A percentile compares a stretch with the other conserved stretches of the same genome.
phyloP scores from a whole-genome alignment of 2,329 filamentous ascomycete species.

The Penicillium sp. region DNA sequence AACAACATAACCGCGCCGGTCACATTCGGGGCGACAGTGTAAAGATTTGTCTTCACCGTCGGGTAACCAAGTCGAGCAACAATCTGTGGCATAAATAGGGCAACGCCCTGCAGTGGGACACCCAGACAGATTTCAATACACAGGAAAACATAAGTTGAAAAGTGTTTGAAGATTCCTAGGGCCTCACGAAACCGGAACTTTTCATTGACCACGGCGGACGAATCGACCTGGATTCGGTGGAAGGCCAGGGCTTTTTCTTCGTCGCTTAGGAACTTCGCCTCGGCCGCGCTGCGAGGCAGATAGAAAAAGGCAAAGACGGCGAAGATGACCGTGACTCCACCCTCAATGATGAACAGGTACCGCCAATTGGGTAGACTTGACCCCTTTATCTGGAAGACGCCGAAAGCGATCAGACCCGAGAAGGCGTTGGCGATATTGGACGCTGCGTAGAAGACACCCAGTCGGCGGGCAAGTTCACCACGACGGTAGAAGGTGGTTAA shows the following conservation, averaged over 20 bases:
- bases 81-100: constrained; percentile 64
- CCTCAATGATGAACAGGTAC: constrained; percentile 62
- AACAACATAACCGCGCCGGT: constrained; percentile 74
- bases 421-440: constrained; percentile 74
- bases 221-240: constrained; percentile 76
- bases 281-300: constrained; percentile 66
- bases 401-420: constrained; percentile 62
- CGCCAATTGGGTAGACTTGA: constrained; percentile 56
- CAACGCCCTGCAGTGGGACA: constrained; percentile 61
- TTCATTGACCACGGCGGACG: constrained; percentile 66
- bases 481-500: constrained; percentile 71
- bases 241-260: constrained; percentile 71
- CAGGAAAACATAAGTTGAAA: constrained; percentile 59
- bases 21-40: constrained; percentile 80
- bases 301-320: constrained; percentile 70
- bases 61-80: constrained; percentile 57
- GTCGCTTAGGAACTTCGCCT: constrained; percentile 67
- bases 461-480: constrained; percentile 69
- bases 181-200: constrained; percentile 58
- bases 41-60: constrained; percentile 73
- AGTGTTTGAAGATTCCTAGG: constrained; percentile 58
- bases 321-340: constrained; percentile 63
- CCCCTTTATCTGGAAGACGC: constrained; percentile 62
- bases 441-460: constrained; percentile 77
- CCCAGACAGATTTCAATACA: constrained; percentile 63